Evolutionary conservation across 768 basidiomycete genomes (phyloP).

Genomic region (Mycena crocata): DNA sequence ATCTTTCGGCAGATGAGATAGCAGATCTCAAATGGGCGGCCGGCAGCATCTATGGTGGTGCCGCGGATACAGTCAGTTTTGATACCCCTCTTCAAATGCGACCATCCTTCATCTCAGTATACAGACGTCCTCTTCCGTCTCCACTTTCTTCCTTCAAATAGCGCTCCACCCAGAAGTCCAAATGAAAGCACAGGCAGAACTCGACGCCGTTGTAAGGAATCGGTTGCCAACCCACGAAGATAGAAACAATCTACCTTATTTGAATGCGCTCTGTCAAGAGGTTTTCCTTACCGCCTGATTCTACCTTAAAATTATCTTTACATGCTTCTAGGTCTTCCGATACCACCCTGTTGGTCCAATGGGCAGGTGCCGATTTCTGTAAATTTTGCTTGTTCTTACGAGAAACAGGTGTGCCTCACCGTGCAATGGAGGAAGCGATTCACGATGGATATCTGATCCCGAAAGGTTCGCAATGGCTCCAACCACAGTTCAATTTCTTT

Average conservation of each 20-base stretch:
- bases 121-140: constrained; percentile 35
- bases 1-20: constrained; percentile 5
- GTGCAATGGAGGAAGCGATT: constrained; percentile 40
- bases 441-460: constrained; percentile 41
- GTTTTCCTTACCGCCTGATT: not conserved
- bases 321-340: constrained; percentile 32
- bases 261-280: constrained; percentile 42
- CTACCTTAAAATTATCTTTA: not conserved
- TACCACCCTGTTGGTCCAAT: constrained; percentile 12
- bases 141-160: constrained; percentile 43
- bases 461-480: constrained; percentile 17
- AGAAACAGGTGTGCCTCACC: constrained; percentile 27
- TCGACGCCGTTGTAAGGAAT: constrained; percentile 43
- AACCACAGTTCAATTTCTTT: not conserved
- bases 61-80: constrained; percentile 37
- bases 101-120: not conserved
- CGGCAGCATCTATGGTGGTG: constrained; percentile 30
- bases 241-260: constrained; percentile 42
- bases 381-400: constrained; percentile 1
- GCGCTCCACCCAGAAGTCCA: constrained; percentile 39
- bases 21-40: constrained; percentile 24
- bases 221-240: constrained; percentile 43
- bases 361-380: not conserved
- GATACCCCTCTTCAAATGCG: not conserved
- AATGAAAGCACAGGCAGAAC: constrained; percentile 42